Evolutionary conservation across 257 asterid genomes (phyloP).

Genomic region (Cinchona pubescens): DNA sequence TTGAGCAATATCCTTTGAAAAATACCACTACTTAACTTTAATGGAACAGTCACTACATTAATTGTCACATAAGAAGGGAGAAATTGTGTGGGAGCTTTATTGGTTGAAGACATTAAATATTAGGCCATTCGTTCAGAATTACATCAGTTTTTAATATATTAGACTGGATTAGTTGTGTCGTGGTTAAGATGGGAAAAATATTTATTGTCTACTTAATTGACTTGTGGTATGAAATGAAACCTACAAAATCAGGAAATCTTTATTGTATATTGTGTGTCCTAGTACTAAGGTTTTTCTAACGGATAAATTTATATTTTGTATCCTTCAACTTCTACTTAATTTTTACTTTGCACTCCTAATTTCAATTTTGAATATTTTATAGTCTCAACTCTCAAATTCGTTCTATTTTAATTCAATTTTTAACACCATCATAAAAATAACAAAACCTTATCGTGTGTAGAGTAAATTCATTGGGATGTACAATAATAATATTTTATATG

Average conservation of each 20-base stretch:
- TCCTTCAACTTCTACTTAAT: no score
- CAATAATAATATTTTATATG: no score
- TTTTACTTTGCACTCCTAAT: no score
- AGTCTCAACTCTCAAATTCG: no score
- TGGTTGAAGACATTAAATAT: constrained; percentile 8
- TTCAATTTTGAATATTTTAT: no score
- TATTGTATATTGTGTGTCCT: background rate
- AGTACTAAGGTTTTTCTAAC: background rate
- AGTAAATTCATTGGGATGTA: no score
- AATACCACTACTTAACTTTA: background rate
- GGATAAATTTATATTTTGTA: no score
- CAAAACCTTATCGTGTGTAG: no score
- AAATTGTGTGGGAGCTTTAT: constrained; percentile 11
- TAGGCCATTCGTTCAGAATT: constrained; percentile 2
- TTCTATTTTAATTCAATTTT: no score
- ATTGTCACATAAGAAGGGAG: constrained; percentile 6
- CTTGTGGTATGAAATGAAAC: constrained; percentile 6
- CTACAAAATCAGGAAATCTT: constrained; percentile 10
- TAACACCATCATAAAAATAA: no score
- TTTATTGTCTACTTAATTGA: constrained; percentile 3
- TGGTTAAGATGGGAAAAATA: background rate
- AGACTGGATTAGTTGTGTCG: background rate
- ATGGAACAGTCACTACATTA: background rate
- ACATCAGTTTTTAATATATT: constrained; percentile 4
- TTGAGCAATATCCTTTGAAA: background rate